Conservation (phyloP, 345 rosid genomes). For the Salix suchowensis region DNA sequence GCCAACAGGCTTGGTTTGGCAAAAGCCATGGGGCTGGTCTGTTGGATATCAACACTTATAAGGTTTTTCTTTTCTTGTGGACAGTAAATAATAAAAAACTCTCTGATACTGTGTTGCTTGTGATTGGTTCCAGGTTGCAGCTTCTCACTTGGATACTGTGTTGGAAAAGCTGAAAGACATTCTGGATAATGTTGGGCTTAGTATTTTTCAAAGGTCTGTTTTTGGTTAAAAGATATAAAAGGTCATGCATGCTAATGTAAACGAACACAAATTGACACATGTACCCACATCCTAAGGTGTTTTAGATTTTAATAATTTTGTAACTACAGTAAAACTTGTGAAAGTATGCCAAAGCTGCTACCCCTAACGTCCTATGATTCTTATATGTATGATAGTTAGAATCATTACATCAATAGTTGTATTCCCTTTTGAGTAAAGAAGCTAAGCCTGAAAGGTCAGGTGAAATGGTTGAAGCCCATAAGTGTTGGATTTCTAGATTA, state of each 20-base stretch:
- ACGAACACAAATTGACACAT: not conserved
- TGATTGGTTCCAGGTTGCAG: slow-evolving; percentile 71
- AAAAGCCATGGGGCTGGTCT: slow-evolving; percentile 97
- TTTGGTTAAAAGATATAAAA: not conserved
- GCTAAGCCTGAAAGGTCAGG: too few relatives aligned
- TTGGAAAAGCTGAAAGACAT: slow-evolving; percentile 85
- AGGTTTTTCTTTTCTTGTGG: not conserved
- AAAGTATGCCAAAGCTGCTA: not conserved
- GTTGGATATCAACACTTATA: slow-evolving; percentile 11
- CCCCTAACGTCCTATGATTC: too few relatives aligned
- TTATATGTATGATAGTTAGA: too few relatives aligned
- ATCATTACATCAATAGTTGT: too few relatives aligned
- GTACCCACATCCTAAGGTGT: not conserved
- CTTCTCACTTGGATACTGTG: slow-evolving; percentile 91
- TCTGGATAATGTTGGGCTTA: slow-evolving; percentile 77
- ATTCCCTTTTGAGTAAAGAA: too few relatives aligned
- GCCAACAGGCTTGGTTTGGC: slow-evolving; percentile 94
- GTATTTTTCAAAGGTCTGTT: slow-evolving; percentile 67
- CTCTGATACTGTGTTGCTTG: slow-evolving; percentile 14
- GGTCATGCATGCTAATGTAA: not conserved
- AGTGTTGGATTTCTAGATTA: not conserved
- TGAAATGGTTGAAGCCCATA: not conserved
- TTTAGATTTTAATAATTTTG: not conserved
- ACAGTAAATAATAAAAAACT: not conserved
- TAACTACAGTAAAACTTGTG: not conserved